A percentile compares a stretch with the other conserved stretches of the same genome.
phyloP scores from a whole-genome alignment of 257 asterid genomes.

The Primulina tabacum region DNA sequence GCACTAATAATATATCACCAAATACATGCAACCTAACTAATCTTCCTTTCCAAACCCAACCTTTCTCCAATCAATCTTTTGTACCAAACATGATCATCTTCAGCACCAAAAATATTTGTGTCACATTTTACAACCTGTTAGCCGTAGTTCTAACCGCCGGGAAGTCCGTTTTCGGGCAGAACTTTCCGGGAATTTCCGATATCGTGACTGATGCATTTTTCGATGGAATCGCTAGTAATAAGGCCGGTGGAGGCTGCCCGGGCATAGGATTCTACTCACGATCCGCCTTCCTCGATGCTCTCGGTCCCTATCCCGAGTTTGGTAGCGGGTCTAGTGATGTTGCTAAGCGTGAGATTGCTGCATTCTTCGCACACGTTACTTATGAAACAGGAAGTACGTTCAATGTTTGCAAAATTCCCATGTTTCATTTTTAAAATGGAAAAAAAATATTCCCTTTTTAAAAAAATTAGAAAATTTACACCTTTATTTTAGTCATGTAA shows the following conservation, averaged over 20 bases:
- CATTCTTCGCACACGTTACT: slow-evolving; percentile 28
- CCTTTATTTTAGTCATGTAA: too few species aligned
- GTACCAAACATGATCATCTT: not conserved
- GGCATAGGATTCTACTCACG: slow-evolving; percentile 25
- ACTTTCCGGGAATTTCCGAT: not conserved
- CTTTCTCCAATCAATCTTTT: not conserved
- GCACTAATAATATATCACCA: too few species aligned
- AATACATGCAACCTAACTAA: too few species aligned
- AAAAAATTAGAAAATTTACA: too few species aligned
- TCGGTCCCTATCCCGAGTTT: not conserved
- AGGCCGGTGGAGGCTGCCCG: slow-evolving; percentile 14
- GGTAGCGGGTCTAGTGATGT: slow-evolving; percentile 16
- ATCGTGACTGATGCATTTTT: slow-evolving; percentile 25
- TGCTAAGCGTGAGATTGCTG: slow-evolving; percentile 25
- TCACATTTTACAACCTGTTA: not conserved
- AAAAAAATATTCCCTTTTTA: too few species aligned
- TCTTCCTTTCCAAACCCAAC: not conserved
- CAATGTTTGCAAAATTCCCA: too few species aligned
- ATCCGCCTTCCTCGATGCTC: slow-evolving; percentile 15
- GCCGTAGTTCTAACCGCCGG: not conserved
- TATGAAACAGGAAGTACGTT: slow-evolving; percentile 28
- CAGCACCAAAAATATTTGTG: too few species aligned
- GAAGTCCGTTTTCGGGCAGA: not conserved
- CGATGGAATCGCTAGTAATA: slow-evolving; percentile 11
- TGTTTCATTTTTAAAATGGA: too few species aligned